Conservation (phyloP, 495 filamentous ascomycete species). For the Aspergillus heteromorphus region DNA sequence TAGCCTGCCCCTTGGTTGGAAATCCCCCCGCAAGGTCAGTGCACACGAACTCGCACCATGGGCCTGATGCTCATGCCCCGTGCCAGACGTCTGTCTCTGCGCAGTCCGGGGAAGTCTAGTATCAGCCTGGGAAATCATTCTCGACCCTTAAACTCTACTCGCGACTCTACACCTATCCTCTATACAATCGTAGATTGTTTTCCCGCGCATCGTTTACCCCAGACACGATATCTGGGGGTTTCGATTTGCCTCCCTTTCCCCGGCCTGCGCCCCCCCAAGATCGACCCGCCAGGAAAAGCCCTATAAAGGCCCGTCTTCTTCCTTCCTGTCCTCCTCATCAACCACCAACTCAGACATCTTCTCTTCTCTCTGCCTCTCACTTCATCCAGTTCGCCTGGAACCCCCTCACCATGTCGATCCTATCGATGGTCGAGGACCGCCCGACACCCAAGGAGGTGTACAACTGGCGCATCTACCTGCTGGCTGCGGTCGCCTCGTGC, state of each 20-base stretch:
- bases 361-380: not conserved
- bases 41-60: not conserved
- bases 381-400: not conserved
- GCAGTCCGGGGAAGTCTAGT: not conserved
- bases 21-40: not conserved
- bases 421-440: constrained; percentile 61
- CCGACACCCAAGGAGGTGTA: constrained; percentile 65
- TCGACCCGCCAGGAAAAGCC: not conserved
- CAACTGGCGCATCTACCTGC: constrained; percentile 70
- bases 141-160: not conserved
- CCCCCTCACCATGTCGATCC: constrained; percentile 50
- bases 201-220: constrained; percentile 1
- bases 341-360: too few relatives aligned
- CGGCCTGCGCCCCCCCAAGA: not conserved
- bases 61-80: too few relatives aligned
- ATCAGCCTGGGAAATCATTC: not conserved
- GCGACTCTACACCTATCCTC: not conserved
- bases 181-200: not conserved
- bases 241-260: not conserved
- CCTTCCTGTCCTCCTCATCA: too few relatives aligned
- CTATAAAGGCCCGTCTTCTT: constrained; percentile 1
- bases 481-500: constrained; percentile 63
- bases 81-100: too few relatives aligned
- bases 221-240: not conserved
- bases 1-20: not conserved